Evolutionary conservation across 495 filamentous ascomycete species (phyloP).

Genomic region (Podospora tetraspora): DNA sequence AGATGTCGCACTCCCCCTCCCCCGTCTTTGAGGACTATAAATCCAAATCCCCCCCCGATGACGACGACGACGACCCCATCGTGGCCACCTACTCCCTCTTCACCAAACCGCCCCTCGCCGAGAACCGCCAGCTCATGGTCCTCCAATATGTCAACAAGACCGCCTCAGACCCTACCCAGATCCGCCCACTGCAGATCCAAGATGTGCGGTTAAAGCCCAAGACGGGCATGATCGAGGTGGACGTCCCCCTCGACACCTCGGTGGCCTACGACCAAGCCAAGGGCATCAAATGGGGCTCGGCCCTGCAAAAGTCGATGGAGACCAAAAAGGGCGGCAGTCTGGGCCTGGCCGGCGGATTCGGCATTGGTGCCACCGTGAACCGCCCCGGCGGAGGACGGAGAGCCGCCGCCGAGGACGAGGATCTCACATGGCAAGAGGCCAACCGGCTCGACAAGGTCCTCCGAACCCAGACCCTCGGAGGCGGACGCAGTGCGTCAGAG

Average conservation of each 20-base stretch:
- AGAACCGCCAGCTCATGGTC: slow-evolving; percentile 40
- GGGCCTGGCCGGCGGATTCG: slow-evolving; percentile 45
- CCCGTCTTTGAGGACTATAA: neutral
- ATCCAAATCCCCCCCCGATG: neutral
- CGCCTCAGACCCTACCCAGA: slow-evolving; percentile 25
- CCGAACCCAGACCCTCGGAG: slow-evolving; percentile 41
- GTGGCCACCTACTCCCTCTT: slow-evolving; percentile 45
- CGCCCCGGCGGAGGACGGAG: slow-evolving; percentile 17
- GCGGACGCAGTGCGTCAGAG: slow-evolving; percentile 31
- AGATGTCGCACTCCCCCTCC: neutral
- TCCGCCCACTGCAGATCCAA: slow-evolving; percentile 26
- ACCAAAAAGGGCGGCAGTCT: slow-evolving; percentile 44
- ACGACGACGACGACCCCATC: slow-evolving; percentile 38
- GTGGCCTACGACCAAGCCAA: slow-evolving; percentile 44
- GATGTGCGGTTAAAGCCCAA: slow-evolving; percentile 43
- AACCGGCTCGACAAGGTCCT: slow-evolving; percentile 40
- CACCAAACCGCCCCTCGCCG: slow-evolving; percentile 40
- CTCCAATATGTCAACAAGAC: slow-evolving; percentile 42
- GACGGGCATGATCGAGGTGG: slow-evolving; percentile 45
- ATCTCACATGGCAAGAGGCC: slow-evolving; percentile 43
- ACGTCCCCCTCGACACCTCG: slow-evolving; percentile 39
- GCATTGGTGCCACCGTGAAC: slow-evolving; percentile 29
- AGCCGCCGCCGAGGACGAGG: slow-evolving; percentile 15
- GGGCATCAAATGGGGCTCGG: slow-evolving; percentile 42
- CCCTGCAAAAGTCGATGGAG: slow-evolving; percentile 37